phyloP scores from a whole-genome alignment of 1,139 yeast genomes.

The Kodamaea anthophila region DNA sequence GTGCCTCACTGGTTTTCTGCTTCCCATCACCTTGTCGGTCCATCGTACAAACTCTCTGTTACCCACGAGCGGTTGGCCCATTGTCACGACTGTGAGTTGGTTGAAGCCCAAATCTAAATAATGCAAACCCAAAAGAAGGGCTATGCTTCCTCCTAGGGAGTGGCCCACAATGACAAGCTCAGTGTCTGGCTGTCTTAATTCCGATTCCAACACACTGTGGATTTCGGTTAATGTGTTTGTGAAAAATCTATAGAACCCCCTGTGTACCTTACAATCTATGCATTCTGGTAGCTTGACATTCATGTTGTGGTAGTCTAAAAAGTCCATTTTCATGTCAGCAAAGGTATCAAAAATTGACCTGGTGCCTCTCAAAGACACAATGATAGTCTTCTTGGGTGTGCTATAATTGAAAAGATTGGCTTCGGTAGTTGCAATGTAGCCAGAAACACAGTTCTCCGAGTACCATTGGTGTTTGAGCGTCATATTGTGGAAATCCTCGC shows the following conservation, averaged over 20 bases:
- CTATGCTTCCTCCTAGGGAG: slow-evolving; percentile 48
- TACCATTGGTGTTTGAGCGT: slow-evolving; percentile 43
- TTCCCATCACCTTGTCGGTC: slow-evolving; percentile 32
- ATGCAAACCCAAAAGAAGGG: slow-evolving; percentile 33
- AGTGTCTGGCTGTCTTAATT: slow-evolving; percentile 18
- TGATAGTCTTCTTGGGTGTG: slow-evolving; percentile 20
- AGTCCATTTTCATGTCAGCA: slow-evolving; percentile 40
- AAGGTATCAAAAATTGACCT: slow-evolving; percentile 41
- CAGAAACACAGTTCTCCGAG: slow-evolving; percentile 34
- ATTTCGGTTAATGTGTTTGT: slow-evolving; percentile 26
- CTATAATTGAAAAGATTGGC: slow-evolving; percentile 13
- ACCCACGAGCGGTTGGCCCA: slow-evolving; percentile 51
- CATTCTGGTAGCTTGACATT: slow-evolving; percentile 26
- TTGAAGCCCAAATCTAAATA: slow-evolving; percentile 31
- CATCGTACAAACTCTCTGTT: slow-evolving; percentile 34
- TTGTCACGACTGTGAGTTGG: slow-evolving; percentile 32
- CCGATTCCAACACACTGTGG: slow-evolving; percentile 19
- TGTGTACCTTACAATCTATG: slow-evolving; percentile 38
- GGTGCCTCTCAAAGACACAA: slow-evolving; percentile 44
- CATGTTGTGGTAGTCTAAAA: slow-evolving; percentile 25
- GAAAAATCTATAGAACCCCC: slow-evolving; percentile 38
- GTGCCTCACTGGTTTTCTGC: slow-evolving; percentile 16
- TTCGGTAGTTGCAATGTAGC: slow-evolving; percentile 33
- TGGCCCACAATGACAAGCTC: slow-evolving; percentile 42
- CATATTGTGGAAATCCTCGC: slow-evolving; percentile 38